phyloP scores from a whole-genome alignment of 495 filamentous ascomycete genomes.

The Hyphodiscus hymeniophilus region DNA sequence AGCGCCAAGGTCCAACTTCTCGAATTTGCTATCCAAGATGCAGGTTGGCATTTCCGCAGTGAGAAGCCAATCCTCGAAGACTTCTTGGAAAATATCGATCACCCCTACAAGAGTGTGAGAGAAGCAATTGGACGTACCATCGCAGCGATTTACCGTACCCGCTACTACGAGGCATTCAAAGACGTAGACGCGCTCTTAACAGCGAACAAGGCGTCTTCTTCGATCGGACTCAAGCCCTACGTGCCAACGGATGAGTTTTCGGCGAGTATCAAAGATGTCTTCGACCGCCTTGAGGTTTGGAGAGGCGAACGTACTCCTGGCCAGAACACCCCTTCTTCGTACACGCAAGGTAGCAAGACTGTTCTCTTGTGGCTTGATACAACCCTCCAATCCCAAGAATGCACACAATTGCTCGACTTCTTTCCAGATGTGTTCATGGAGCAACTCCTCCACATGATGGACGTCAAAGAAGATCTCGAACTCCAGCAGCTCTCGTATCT shows the following conservation, averaged over 20 bases:
- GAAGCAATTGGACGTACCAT: conserved; percentile 90
- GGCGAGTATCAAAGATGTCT: conserved; percentile 64
- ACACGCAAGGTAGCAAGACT: conserved; percentile 94
- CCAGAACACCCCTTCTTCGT: conserved; percentile 86
- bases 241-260: conserved; percentile 65
- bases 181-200: conserved; percentile 68
- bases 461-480: conserved; percentile 97
- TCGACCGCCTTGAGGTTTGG: conserved; percentile 79
- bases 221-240: conserved; percentile 82
- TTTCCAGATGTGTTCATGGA: conserved; percentile 85
- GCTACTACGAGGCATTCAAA: conserved; percentile 87
- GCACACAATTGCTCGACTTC: conserved; percentile 82
- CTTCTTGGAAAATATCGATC: conserved; percentile 85
- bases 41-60: conserved; percentile 92
- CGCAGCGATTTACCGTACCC: conserved; percentile 75
- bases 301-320: conserved; percentile 75
- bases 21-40: conserved; percentile 77
- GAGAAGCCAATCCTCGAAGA: conserved; percentile 84
- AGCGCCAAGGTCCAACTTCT: conserved; percentile 92
- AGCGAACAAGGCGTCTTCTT: conserved; percentile 67
- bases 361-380: conserved; percentile 92
- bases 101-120: conserved; percentile 94
- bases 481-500: conserved; percentile 92
- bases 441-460: conserved; percentile 98
- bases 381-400: conserved; percentile 85